A percentile compares a stretch with the other conserved stretches of the same genome.
phyloP scores from a whole-genome alignment of 1,139 yeast genomes.

The Blastobotrys illinoisensis region DNA sequence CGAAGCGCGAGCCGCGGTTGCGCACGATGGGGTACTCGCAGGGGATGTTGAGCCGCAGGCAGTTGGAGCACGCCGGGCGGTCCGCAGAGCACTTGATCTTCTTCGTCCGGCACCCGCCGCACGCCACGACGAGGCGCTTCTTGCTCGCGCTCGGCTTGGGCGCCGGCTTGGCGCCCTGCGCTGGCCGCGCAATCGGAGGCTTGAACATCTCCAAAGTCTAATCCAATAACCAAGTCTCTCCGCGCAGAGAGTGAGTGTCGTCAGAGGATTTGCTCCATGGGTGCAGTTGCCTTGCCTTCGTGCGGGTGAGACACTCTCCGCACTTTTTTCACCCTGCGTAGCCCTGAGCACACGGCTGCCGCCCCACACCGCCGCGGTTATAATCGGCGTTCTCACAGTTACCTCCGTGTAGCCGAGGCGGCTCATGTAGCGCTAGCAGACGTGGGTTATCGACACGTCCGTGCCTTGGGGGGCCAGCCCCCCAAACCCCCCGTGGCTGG shows the following conservation, averaged over 20 bases:
- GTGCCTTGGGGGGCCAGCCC: neutral
- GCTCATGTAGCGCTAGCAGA: neutral
- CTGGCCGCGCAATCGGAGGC: neutral
- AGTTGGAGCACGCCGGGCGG: slow-evolving; percentile 37
- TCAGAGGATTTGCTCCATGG: neutral
- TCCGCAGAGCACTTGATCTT: slow-evolving; percentile 37
- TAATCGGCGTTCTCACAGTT: neutral
- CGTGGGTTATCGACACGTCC: too few species aligned
- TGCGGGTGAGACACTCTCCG: neutral
- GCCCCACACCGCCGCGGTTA: neutral
- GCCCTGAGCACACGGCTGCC: neutral
- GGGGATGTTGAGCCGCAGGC: slow-evolving; percentile 31
- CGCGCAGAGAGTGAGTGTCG: neutral
- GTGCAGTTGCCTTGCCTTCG: neutral
- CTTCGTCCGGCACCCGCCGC: slow-evolving; percentile 34
- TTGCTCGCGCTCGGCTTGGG: slow-evolving; percentile 2
- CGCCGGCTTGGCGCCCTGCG: neutral
- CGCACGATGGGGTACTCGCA: slow-evolving; percentile 36
- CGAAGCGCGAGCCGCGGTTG: slow-evolving; percentile 36
- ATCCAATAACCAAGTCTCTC: neutral
- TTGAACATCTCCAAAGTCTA: too few species aligned
- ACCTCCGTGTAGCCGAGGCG: neutral
- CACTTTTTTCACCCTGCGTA: neutral
- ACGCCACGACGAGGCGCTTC: slow-evolving; percentile 35
- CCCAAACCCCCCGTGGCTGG: neutral